Percentiles rank a stretch among this genome's conserved stretches.
Evolutionary conservation across 306 rosid genomes (phyloP).

Genomic region (Trifolium subterraneum): DNA sequence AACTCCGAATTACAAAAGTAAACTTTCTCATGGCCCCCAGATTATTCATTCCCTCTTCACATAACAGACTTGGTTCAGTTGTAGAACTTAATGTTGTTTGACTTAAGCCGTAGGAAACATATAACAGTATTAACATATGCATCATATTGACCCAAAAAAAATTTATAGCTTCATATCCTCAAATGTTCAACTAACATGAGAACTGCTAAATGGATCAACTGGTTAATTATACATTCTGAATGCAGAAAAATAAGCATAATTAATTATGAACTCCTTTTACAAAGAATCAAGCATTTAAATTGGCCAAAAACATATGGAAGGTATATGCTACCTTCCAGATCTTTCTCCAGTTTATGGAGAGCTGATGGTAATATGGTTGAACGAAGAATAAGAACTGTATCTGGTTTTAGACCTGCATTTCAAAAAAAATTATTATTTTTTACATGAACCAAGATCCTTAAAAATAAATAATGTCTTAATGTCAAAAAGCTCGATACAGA

Average conservation of each 20-base stretch:
- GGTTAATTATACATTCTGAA: background rate
- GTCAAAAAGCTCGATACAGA: conserved; percentile 45
- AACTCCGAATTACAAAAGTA: background rate
- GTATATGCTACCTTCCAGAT: conserved; percentile 61
- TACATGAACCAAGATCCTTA: conserved; percentile 39
- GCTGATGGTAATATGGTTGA: conserved; percentile 59
- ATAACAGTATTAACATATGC: conserved; percentile 5
- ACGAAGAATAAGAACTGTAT: conserved; percentile 62
- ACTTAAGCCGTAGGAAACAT: conserved; percentile 5
- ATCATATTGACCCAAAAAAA: background rate
- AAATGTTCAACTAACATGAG: conserved; percentile 5
- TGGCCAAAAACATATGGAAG: conserved; percentile 38
- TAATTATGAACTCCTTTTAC: conserved; percentile 36
- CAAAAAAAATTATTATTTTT: conserved; percentile 33
- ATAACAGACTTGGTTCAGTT: background rate
- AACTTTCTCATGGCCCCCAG: background rate
- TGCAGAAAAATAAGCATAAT: background rate
- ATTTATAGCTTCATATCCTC: conserved; percentile 2
- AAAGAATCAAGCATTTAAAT: conserved; percentile 28
- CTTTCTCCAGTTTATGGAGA: conserved; percentile 57
- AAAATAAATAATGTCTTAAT: conserved; percentile 28
- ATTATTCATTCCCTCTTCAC: background rate
- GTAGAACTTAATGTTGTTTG: background rate
- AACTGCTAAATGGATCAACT: conserved; percentile 19
- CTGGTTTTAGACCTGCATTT: conserved; percentile 69